Evolutionary conservation across 2,329 filamentous ascomycete species (phyloP), one percentile per base, ranked within the genome.

Genomic region (Xylaria digitata): DNA sequence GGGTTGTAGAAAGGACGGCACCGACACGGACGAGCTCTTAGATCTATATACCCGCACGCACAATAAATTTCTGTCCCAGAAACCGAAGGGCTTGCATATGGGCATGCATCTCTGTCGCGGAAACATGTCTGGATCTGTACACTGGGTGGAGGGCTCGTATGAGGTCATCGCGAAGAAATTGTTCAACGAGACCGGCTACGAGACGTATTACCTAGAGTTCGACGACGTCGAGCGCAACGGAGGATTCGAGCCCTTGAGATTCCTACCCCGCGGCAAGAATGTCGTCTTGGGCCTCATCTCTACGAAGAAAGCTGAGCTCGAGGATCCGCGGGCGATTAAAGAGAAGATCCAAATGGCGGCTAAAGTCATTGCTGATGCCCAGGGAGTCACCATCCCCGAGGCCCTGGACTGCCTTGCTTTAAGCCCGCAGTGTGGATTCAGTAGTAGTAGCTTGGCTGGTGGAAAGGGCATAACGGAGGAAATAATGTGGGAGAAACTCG

Each of bases 21-120:
- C 86, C 3, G 85, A 90, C 54, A 59, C 72, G 1, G 84, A 86
- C 67, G 83, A 46, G 64, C 70, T 87, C 70, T 82, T 90, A 50
- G 85, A 87, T 71, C 83, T 86, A 37, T 90, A 90, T 76, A 84
- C 89, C 72, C 82, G 84, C 70, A 84, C 88, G 70, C 89, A 90
- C 80, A 90, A 89, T 74, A 83, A 85, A 73, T 84, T 85, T 72
- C 82, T 89, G 70, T 78, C 79, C 43, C 82, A 81, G 71, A 81
- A 84, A 17, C 86, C 87, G 0, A 74, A 77, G 2, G 87, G 88
- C 69, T 82, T 90, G 80, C 87, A 89, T 70, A 78, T 88, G 17
- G 88, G 88, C n/a, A 84, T 90, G 37, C 88, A 90, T 75, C 78
- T 90, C 49, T 90, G 88, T 80, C 80, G 77, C 11, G 78, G 77